Evolutionary conservation across 2,329 filamentous ascomycete species (phyloP), one percentile per base, ranked within the genome.

Genomic region (Chaetomiaceae sp.): DNA sequence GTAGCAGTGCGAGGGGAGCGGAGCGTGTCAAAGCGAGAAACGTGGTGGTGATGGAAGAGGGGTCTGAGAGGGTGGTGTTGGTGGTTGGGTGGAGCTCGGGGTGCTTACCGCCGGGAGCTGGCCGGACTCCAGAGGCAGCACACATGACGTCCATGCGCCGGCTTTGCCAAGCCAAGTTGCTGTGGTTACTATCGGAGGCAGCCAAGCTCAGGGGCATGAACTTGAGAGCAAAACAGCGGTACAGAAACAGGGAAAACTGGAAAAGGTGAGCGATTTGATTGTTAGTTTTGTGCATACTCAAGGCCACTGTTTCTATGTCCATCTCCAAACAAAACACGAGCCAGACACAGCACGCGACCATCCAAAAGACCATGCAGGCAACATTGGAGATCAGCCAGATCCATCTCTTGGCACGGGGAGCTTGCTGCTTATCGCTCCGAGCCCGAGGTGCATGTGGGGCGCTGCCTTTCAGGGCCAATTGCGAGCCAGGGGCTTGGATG

Each of bases 381-480:
- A n/a, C n/a, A 36, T n/a, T 5, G 37, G 45, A 47, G n/a, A n/a
- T n/a, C n/a, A n/a, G n/a, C n/a, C n/a, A n/a, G n/a, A n/a, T n/a
- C n/a, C n/a, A n/a, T 47, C 33, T 47, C 45, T 47, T 47, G 45
- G 45, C 45, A 40, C 15, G 14, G 19, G 2, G 6, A 19, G 6
- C 12, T 5, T 19, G 3, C 15, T 9, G 9, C 19, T 17, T 39
- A 22, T 39, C 17, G 12, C 33, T 25, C 33, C 45, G 33, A 27
- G 45, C 33, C 44, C 33, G 44, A 38, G n/a, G 44, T 38, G 33
- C 34, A 23, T 38, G 45, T 47, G 45, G 45, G 22, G 25, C 6
- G 6, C 9, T 22, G 9, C 22, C 5, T 3, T 31, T 8, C 40
- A 25, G 40, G 15, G 34, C 34, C 29, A 37, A 20, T 47, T 29